Conservation (phyloP, 1,139 yeast genomes). For the Debaryomyces robertsiae region DNA sequence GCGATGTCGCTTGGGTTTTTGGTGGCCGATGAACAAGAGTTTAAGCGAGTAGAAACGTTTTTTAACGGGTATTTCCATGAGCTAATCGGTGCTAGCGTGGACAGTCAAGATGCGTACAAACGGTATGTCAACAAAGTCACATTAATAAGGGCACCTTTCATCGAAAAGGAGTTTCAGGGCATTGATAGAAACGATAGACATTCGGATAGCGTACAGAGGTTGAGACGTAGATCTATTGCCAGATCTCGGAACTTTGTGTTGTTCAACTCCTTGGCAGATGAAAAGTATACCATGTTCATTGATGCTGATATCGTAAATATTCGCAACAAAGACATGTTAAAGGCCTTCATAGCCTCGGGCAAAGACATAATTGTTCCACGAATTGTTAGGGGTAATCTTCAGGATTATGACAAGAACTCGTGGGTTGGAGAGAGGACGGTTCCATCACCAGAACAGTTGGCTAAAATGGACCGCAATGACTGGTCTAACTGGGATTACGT, state of each 20-base stretch:
- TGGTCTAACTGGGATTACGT: conserved; percentile 41
- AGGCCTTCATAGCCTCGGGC: conserved; percentile 32
- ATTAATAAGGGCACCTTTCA: conserved; percentile 34
- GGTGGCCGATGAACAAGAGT: conserved; percentile 30
- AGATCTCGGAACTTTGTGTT: conserved; percentile 39
- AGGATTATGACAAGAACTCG: conserved; percentile 46
- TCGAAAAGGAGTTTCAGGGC: conserved; percentile 26
- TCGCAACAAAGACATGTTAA: conserved; percentile 29
- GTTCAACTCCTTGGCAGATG: conserved; percentile 28
- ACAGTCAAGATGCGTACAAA: background rate
- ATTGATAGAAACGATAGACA: conserved; percentile 32
- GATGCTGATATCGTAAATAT: conserved; percentile 46
- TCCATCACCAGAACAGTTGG: conserved; percentile 36
- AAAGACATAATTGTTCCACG: conserved; percentile 48
- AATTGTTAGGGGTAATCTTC: conserved; percentile 27
- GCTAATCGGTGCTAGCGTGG: background rate
- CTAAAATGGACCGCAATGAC: conserved; percentile 32
- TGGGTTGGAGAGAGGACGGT: conserved; percentile 49
- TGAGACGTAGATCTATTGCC: conserved; percentile 38
- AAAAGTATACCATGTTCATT: conserved; percentile 43
- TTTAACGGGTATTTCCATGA: conserved; percentile 19
- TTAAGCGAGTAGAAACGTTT: conserved; percentile 19
- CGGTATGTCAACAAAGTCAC: conserved; percentile 25
- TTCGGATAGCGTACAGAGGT: conserved; percentile 31
- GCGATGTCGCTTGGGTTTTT: conserved; percentile 33